These are phyloP conservation scores for Hapsidospora chrysogenum DNA, from an alignment of 495 filamentous ascomycete species.

Conservation along the genomic window DNA sequence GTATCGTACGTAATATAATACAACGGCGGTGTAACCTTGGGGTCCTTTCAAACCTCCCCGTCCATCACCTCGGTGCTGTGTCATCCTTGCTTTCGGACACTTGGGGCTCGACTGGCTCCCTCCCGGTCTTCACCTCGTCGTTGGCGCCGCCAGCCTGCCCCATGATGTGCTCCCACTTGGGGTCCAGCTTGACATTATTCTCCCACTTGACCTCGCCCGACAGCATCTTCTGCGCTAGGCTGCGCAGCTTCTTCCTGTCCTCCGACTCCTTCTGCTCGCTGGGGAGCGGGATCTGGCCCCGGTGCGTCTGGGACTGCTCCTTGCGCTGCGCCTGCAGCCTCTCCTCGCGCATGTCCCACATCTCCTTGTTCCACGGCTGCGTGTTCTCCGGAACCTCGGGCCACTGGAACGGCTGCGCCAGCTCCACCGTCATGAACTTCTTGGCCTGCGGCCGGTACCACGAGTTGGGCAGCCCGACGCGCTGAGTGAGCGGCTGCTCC, in stretches of 20 bases:
- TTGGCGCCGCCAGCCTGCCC: no score
- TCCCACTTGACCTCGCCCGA: slow-evolving; percentile 18
- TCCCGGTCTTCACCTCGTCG: slow-evolving; percentile 3
- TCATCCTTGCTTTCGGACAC: no score
- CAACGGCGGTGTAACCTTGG: no score
- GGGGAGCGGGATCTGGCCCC: slow-evolving; percentile 8
- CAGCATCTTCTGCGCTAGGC: slow-evolving; percentile 44
- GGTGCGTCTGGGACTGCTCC: slow-evolving; percentile 18
- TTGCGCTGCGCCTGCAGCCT: slow-evolving; percentile 27
- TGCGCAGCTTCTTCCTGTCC: slow-evolving; percentile 20
- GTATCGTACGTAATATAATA: no score
- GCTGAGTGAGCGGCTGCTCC: slow-evolving; percentile 40
- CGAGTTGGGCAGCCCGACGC: slow-evolving; percentile 16
- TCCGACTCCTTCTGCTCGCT: slow-evolving; percentile 15
- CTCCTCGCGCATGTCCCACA: slow-evolving; percentile 9
- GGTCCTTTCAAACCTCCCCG: no score
- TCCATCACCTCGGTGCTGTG: no score
- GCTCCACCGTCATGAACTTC: slow-evolving; percentile 86
- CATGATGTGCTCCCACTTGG: slow-evolving; percentile 20
- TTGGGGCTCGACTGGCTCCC: no score
- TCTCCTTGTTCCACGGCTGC: slow-evolving; percentile 13
- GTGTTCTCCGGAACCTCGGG: slow-evolving; percentile 46
- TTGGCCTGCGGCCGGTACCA: slow-evolving; percentile 43
- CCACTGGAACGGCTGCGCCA: slow-evolving; percentile 72
- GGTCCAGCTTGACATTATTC: slow-evolving; percentile 12